These are phyloP conservation scores for Rubia yunnanensis DNA, from an alignment of 257 asterid species.

Conservation along the genomic window DNA sequence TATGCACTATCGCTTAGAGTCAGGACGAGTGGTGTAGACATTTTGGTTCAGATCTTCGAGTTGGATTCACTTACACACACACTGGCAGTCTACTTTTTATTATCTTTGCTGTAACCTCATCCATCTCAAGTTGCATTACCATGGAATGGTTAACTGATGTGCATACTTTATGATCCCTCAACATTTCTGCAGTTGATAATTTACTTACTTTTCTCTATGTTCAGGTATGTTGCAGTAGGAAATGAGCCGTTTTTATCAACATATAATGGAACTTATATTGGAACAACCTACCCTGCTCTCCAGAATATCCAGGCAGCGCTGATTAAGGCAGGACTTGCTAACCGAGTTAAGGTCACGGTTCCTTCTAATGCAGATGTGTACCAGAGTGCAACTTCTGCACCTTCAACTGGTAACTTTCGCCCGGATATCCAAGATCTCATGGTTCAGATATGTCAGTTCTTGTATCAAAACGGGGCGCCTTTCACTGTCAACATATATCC, in stretches of 20 bases:
- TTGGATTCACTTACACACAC: neutral
- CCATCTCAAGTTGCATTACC: too few relatives aligned
- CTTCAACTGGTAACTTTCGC: slow-evolving; percentile 25
- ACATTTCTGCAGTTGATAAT: neutral
- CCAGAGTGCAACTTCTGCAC: slow-evolving; percentile 14
- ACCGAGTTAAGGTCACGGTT: slow-evolving; percentile 21
- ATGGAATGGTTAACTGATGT: neutral
- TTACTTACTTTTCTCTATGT: neutral
- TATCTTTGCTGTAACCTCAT: neutral
- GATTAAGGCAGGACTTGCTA: slow-evolving; percentile 25
- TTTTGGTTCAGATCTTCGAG: too few relatives aligned
- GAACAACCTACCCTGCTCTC: slow-evolving; percentile 23
- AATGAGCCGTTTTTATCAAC: slow-evolving; percentile 23
- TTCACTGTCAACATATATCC: slow-evolving; percentile 26
- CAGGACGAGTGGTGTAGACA: too few relatives aligned
- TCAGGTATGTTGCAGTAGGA: slow-evolving; percentile 21
- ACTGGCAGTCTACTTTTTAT: too few relatives aligned
- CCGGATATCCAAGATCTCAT: slow-evolving; percentile 18
- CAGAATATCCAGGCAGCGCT: slow-evolving; percentile 26
- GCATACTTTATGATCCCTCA: neutral
- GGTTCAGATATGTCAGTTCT: slow-evolving; percentile 20
- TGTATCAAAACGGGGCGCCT: slow-evolving; percentile 17
- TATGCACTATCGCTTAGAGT: too few relatives aligned
- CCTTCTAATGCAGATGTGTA: slow-evolving; percentile 29
- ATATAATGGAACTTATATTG: slow-evolving; percentile 14